Evolutionary conservation across 1,284 basidiomycete genomes (phyloP), one percentile per base, ranked within the genome.

Genomic region (Cutaneotrichosporon cavernicola): DNA sequence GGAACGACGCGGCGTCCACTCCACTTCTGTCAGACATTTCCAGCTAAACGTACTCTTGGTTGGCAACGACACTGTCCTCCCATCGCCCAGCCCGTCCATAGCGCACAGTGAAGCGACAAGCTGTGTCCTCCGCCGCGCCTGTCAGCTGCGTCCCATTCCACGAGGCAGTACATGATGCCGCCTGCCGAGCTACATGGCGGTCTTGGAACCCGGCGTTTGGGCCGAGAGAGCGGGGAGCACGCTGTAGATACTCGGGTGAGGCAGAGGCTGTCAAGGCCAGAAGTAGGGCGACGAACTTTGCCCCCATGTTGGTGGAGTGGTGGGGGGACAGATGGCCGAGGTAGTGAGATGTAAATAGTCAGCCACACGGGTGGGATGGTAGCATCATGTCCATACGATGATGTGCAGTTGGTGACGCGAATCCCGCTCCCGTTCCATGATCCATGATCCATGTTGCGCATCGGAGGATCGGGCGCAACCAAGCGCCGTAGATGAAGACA

Each of bases 1-100:
- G 90, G 56, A 89, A 78, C 2, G 80, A 78, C 0, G 86, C 81
- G 4, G 83, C 81, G 70, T 89, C 83, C 31, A 67, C 58, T 55
- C 66, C 68, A 13, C 72, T 74, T 11, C 0, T 10, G 47, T 64
- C 11, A 60, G 55, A 26, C 52, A 16, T 36, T 30, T 6, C 40
- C 9, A 30, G 16, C 22, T 21, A 2, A 1, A 50, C 73, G 65
- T 31, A 76, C 77, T 30, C 50, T 13, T 72, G 46, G 22, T 65
- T 34, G 0, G 63, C 56, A 8, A 58, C 16, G 0, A 36, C 18
- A 9, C 70, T 64, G 34, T 72, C 63, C 14, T 50, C 72, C 77
- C 77, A 79, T 40, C 77, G 65, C 5, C 49, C 66, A 0, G 73
- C 70, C 4, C 57, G 51, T 8, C 68, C 77, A 67, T 79, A 79